Conservation (phyloP, 1,284 basidiomycete species). For the Cryptococcus sp. region DNA sequence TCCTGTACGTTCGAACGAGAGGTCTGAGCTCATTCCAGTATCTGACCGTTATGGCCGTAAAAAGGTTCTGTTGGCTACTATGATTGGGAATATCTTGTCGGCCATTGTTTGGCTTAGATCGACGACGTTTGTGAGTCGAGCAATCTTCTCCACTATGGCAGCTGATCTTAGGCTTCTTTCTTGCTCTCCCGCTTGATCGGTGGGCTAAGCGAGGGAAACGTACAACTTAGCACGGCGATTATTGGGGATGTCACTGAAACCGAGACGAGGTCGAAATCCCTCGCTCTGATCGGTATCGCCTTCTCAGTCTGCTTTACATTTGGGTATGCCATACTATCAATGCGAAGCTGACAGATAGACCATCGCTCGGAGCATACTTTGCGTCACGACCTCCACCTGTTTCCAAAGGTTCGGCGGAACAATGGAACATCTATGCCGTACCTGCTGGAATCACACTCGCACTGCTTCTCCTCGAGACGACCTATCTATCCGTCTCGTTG, state of each 20-base stretch:
- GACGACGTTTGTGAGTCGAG: slow-evolving; percentile 59
- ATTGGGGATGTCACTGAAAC: slow-evolving; percentile 80
- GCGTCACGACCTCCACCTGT: slow-evolving; percentile 37
- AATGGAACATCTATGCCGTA: slow-evolving; percentile 76
- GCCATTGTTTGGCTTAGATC: slow-evolving; percentile 83
- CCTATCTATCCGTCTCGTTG: slow-evolving; percentile 63
- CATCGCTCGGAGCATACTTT: slow-evolving; percentile 52
- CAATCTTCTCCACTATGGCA: background rate
- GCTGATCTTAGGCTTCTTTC: slow-evolving; percentile 55
- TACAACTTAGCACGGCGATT: slow-evolving; percentile 61
- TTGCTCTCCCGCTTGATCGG: slow-evolving; percentile 83
- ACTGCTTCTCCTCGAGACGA: slow-evolving; percentile 64
- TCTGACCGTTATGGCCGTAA: slow-evolving; percentile 78
- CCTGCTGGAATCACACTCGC: slow-evolving; percentile 74
- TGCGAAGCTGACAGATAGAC: slow-evolving; percentile 47
- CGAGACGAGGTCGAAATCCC: slow-evolving; percentile 68
- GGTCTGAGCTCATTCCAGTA: slow-evolving; percentile 15
- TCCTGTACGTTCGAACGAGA: slow-evolving; percentile 41
- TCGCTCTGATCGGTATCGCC: slow-evolving; percentile 88
- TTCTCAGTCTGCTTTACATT: slow-evolving; percentile 82
- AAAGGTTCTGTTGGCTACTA: slow-evolving; percentile 69
- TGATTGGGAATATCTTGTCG: slow-evolving; percentile 86
- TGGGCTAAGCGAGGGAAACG: slow-evolving; percentile 73
- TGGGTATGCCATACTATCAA: slow-evolving; percentile 45
- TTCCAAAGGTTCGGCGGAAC: slow-evolving; percentile 26